Base-by-base conservation (phyloP, 1,284 basidiomycete species). In the Ustilago hordei region DNA sequence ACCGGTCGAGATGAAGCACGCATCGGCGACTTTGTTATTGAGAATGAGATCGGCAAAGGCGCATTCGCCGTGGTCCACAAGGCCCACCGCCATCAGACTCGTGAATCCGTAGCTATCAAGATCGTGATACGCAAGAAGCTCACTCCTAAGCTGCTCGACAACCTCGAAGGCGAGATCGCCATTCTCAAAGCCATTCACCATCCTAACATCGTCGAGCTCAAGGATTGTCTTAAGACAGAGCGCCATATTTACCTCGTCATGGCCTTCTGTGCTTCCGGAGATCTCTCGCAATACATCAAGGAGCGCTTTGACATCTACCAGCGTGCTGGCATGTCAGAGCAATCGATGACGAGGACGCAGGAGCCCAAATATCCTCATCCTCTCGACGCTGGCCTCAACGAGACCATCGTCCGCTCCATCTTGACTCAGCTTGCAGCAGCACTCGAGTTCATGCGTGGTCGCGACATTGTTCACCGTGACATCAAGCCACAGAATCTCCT, bases 401-500 rank as follows among this genome's bases (percentile, higher is more conserved):
- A 95, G 87, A 90, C 92, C 55, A 94, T 95, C 35, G 94, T 98
- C 0, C 90, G 95, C 45, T 95, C 93, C 81, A 98, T 98, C 87
- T 87, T 98, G 32, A 90, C 95, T 28, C 96, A 99, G 86, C 90
- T 99, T 93, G 95, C 94, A 15, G 91, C 93, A 52, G 96, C 96
- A 0, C 90, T 99, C 79, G 93, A 95, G 84, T 98, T 98, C 86
- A 89, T 99, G 60, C 91, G 95, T 19, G 90, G 91, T 34, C 90
- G 93, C 73, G 93, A 97, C 84, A 90, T 99, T 64, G 95, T 99
- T 48, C 96, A 99, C 86, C 90, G 97, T 56, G 96, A 99, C 84
- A 95, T 99, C 87, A 99, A 99, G 87, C 96, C 96, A 35, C 95
- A 95, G 91, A 98, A 98, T 86, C 89, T 99, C 0, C 90, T 98